A percentile compares a stretch with the other conserved stretches of the same genome.
phyloP scores from a whole-genome alignment of 2,329 filamentous ascomycete species.

The Fusarium staphyleae region DNA sequence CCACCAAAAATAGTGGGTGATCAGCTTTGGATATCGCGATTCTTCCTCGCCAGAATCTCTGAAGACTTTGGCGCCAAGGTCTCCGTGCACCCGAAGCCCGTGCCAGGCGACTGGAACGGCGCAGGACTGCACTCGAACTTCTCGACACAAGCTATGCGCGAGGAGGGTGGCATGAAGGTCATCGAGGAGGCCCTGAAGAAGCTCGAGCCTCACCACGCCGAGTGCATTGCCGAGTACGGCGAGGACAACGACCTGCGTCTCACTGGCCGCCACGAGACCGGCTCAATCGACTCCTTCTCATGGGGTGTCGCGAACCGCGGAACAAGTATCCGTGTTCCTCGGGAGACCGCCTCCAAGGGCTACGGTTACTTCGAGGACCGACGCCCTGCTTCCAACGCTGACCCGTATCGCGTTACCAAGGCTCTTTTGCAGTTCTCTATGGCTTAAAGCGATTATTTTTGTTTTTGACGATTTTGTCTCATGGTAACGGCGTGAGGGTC shows the following conservation, averaged over 20 bases:
- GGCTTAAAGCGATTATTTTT: conserved; percentile 17
- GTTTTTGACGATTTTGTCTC: conserved; percentile 8
- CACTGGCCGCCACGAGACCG: conserved; percentile 93
- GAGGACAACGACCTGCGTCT: conserved; percentile 95
- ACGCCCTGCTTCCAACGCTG: conserved; percentile 83
- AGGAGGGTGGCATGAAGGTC: conserved; percentile 91
- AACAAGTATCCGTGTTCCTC: conserved; percentile 90
- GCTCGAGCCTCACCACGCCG: conserved; percentile 76
- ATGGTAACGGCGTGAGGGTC: conserved; percentile 23
- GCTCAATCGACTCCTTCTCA: conserved; percentile 89
- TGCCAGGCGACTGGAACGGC: conserved; percentile 93
- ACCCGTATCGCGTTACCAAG: conserved; percentile 83
- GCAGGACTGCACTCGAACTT: conserved; percentile 95
- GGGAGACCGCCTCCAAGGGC: conserved; percentile 82
- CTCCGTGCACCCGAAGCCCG: conserved; percentile 94
- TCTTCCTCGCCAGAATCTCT: conserved; percentile 85
- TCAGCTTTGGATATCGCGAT: conserved; percentile 88
- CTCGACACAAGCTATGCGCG: conserved; percentile 86
- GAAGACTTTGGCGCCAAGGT: conserved; percentile 98
- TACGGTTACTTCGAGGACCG: conserved; percentile 95
- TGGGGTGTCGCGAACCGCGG: conserved; percentile 94
- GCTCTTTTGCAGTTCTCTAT: conserved; percentile 59
- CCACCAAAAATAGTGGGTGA: conserved; percentile 74
- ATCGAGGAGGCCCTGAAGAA: conserved; percentile 90
- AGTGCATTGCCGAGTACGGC: conserved; percentile 93